These are phyloP conservation scores for Diaporthe destruens DNA, from an alignment of 2,329 filamentous ascomycete species.

Conservation along the genomic window DNA sequence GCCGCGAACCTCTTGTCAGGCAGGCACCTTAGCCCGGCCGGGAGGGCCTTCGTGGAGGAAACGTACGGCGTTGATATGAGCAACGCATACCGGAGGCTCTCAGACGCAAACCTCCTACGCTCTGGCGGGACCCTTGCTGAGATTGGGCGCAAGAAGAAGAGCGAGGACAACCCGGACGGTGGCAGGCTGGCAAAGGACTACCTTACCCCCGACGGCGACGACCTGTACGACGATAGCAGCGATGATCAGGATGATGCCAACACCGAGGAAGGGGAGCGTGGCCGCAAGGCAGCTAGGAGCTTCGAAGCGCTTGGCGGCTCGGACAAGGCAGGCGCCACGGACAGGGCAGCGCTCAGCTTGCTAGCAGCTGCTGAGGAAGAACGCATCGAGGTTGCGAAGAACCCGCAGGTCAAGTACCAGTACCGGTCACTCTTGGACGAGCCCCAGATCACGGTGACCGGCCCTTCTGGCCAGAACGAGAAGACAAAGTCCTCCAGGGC, in stretches of 20 bases:
- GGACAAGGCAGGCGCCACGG: conserved; percentile 46
- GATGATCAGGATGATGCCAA: conserved; percentile 72
- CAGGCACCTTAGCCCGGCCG: conserved; percentile 55
- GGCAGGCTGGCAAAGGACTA: conserved; percentile 78
- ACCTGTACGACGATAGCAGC: conserved; percentile 74
- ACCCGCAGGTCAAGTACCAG: conserved; percentile 58
- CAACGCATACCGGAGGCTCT: conserved; percentile 77
- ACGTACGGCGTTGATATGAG: conserved; percentile 73
- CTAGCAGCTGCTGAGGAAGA: conserved; percentile 84
- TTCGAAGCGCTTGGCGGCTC: conserved; percentile 55
- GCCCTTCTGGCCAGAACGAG: conserved; percentile 66
- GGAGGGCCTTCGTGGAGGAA: conserved; percentile 65
- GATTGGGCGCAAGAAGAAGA: conserved; percentile 70
- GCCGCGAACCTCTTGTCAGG: conserved; percentile 49
- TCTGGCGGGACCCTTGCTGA: conserved; percentile 73
- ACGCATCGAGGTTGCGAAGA: conserved; percentile 68
- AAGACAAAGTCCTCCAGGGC: conserved; percentile 65
- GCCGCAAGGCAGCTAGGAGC: conserved; percentile 67
- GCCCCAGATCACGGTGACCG: conserved; percentile 74
- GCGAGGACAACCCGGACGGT: conserved; percentile 55
- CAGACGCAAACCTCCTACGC: conserved; percentile 76
- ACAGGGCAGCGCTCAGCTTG: conserved; percentile 67
- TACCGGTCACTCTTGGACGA: conserved; percentile 76
- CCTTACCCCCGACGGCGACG: conserved; percentile 73
- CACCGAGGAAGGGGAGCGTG: conserved; percentile 75